Evolutionary conservation across 495 filamentous ascomycete genomes (phyloP), one percentile per base, ranked within the genome.

Genomic region (Platismatia glauca): DNA sequence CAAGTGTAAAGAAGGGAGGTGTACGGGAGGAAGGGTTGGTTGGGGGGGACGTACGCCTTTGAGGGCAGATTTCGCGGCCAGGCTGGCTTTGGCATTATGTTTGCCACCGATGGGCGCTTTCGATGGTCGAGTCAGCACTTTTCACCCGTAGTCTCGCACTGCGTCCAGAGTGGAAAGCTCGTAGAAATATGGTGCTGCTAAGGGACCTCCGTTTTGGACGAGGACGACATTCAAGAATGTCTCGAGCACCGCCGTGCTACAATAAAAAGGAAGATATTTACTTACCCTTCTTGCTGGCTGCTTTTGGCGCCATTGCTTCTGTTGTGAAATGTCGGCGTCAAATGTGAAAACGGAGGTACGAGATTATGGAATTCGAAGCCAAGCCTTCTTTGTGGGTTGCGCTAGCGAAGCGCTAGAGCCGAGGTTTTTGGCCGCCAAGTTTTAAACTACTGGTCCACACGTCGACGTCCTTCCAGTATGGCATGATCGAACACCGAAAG

Each of bases 41-140:
- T 48, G 53, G 74, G 73, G 66, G 74, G 74, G 69, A 80, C 85
- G 84, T 86, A 91, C 87, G 75, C 91, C 91, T 78, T 86, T 86
- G 69, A 95, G 85, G 71, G 92, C 88, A 74, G 94, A 88, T 82
- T 97, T 96, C 72, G 95, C 88, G 71, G 94, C 94, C 73, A 86
- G 84, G 71, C 83, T 86, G 80, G 95, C 94, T 84, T 95, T 84
- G 76, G 81, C 82, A 70, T 77, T 74, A 71, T 82, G 81, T 79
- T 86, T 89, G 70, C 77, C 69, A 69, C 72, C 74, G 67, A 82
- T 90, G 64, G 84, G 77, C 80, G 83, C 86, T 89, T 71, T 78
- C 63, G 68, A 72, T 73, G 77, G 79, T 81, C 76, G 81, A 77
- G 79, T 67, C 53, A 70, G 69, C 60, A 55, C 9, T 24, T n/a